phyloP scores from a whole-genome alignment of 2,329 filamentous ascomycete genomes.

The Elsinoe australis region DNA sequence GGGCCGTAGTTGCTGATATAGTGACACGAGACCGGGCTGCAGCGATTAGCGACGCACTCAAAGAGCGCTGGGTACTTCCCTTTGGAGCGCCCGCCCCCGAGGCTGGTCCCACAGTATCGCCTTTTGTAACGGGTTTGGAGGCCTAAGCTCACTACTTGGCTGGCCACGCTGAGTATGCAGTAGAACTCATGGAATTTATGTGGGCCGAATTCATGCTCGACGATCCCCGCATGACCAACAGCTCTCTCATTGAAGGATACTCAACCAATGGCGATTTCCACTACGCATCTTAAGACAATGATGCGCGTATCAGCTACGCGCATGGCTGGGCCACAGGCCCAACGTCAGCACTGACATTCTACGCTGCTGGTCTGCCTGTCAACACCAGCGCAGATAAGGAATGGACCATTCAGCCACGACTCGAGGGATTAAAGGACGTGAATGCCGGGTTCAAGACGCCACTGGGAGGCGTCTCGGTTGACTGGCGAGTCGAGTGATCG shows the following conservation, averaged over 20 bases:
- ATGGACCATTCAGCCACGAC: slow-evolving; percentile 19
- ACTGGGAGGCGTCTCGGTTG: neutral
- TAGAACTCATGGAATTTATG: slow-evolving; percentile 37
- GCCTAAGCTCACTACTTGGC: slow-evolving; percentile 38
- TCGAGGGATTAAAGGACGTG: neutral
- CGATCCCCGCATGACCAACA: slow-evolving; percentile 37
- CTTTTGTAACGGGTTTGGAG: slow-evolving; percentile 39
- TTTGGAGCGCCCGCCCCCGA: slow-evolving; percentile 43
- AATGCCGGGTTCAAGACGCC: neutral
- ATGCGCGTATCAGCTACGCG: slow-evolving; percentile 36
- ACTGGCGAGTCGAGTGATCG: neutral
- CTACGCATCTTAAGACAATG: slow-evolving; percentile 41
- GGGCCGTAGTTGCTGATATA: slow-evolving; percentile 34
- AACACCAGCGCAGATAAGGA: slow-evolving; percentile 22
- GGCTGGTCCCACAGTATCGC: slow-evolving; percentile 34
- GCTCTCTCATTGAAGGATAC: slow-evolving; percentile 39
- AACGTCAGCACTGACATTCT: slow-evolving; percentile 37
- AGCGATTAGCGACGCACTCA: slow-evolving; percentile 33
- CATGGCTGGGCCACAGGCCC: slow-evolving; percentile 47
- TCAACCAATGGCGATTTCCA: slow-evolving; percentile 36
- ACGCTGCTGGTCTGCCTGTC: slow-evolving; percentile 37
- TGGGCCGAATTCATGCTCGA: slow-evolving; percentile 37
- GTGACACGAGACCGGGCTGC: slow-evolving; percentile 24
- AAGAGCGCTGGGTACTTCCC: slow-evolving; percentile 35
- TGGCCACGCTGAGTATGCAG: slow-evolving; percentile 31